Evolutionary conservation across 306 rosid species (phyloP).

Genomic region (Trifolium fragiferum): DNA sequence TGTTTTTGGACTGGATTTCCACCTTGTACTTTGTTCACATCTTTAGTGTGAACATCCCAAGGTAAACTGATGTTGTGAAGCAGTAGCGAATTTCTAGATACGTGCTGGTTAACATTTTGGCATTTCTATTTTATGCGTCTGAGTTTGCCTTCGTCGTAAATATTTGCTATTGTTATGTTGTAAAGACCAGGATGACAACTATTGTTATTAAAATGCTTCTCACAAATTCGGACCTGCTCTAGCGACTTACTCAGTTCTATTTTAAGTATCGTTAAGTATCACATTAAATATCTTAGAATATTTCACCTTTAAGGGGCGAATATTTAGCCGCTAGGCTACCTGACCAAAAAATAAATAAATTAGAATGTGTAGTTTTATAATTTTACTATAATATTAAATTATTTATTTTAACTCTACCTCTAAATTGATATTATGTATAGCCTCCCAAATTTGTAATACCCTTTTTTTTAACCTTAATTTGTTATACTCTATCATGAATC

Average conservation of each 20-base stretch:
- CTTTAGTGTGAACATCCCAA: constrained; percentile 29
- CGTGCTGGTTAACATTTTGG: constrained; percentile 21
- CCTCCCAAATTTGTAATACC: too few species aligned
- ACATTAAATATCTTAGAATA: too few species aligned
- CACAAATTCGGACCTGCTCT: neutral
- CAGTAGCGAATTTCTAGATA: constrained; percentile 20
- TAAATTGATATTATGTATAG: too few species aligned
- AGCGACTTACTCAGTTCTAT: neutral
- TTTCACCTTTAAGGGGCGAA: too few species aligned
- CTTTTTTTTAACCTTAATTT: too few species aligned
- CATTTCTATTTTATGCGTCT: neutral
- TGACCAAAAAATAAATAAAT: too few species aligned
- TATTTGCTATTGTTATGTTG: neutral
- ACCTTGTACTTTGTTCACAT: constrained; percentile 29
- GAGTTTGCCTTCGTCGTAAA: constrained; percentile 22
- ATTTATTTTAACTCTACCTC: neutral
- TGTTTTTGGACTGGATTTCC: neutral
- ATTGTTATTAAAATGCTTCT: constrained; percentile 2
- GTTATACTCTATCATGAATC: neutral
- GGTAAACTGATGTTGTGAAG: constrained; percentile 31
- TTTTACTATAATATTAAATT: neutral
- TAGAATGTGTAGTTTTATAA: neutral
- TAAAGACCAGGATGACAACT: neutral
- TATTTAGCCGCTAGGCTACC: too few species aligned
- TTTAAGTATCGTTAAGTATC: too few species aligned